A percentile compares a stretch with the other conserved stretches of the same genome.
Evolutionary conservation across 2,329 filamentous ascomycete genomes (phyloP).

Genomic region (Malbranchea zuffiana): DNA sequence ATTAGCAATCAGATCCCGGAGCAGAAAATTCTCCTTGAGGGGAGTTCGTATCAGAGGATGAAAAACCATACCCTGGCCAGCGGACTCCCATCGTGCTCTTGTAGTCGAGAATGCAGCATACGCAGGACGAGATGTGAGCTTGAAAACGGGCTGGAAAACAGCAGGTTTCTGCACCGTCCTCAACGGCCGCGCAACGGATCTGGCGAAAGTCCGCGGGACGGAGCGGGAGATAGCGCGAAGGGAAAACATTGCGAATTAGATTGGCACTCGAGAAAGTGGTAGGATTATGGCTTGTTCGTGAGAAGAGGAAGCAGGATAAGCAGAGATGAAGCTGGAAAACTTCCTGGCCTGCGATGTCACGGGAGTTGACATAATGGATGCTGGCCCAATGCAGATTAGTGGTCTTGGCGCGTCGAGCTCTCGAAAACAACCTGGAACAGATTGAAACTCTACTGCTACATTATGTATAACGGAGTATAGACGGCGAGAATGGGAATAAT

Average conservation of each 20-base stretch:
- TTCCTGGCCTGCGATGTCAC: too few relatives aligned
- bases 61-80: conserved; percentile 36
- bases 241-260: conserved; percentile 52
- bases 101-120: conserved; percentile 41
- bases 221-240: conserved; percentile 55
- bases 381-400: too few relatives aligned
- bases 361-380: too few relatives aligned
- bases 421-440: too few relatives aligned
- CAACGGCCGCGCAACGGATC: conserved; percentile 42
- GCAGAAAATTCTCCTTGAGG: not conserved
- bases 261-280: too few relatives aligned
- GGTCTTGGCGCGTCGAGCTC: too few relatives aligned
- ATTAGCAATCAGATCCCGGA: conserved; percentile 12
- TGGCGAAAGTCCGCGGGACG: conserved; percentile 53
- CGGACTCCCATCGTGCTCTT: conserved; percentile 31
- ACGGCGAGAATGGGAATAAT: too few relatives aligned
- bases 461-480: too few relatives aligned
- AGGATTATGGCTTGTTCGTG: too few relatives aligned
- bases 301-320: too few relatives aligned
- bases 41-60: not conserved
- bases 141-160: conserved; percentile 41
- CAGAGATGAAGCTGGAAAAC: too few relatives aligned
- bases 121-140: conserved; percentile 32
- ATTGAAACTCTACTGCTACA: too few relatives aligned
- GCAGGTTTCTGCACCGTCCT: conserved; percentile 40